phyloP scores from a whole-genome alignment of 179 eudicot species.

The Beta lomatogona region DNA sequence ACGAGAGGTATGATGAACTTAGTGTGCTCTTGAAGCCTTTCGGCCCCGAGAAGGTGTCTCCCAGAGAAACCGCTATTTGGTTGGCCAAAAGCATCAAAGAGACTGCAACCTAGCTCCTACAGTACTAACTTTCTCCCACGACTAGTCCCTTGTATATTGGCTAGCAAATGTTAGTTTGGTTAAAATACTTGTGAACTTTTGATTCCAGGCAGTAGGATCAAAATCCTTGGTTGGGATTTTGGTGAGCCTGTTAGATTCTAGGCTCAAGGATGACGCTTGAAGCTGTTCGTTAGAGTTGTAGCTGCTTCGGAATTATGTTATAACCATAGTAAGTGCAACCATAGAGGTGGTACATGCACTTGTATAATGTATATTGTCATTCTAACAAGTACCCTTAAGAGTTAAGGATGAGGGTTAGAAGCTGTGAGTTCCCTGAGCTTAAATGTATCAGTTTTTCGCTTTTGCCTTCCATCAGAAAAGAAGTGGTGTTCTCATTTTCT shows the following conservation, averaged over 20 bases:
- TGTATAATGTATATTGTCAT: neutral
- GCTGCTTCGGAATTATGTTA: neutral
- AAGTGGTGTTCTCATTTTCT: neutral
- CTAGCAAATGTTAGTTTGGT: neutral
- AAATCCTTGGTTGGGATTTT: slow-evolving; percentile 12
- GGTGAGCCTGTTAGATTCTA: neutral
- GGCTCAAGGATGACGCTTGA: neutral
- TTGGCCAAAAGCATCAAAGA: slow-evolving; percentile 91
- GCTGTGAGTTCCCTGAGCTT: neutral
- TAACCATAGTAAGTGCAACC: neutral
- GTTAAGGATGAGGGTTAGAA: neutral
- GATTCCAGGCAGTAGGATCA: slow-evolving; percentile 8
- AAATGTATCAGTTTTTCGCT: neutral
- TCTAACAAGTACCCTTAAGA: neutral
- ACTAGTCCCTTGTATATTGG: slow-evolving; percentile 28
- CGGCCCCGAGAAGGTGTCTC: slow-evolving; percentile 93
- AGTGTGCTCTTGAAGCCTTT: slow-evolving; percentile 81
- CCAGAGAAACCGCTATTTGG: slow-evolving; percentile 97
- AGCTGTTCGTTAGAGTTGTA: slow-evolving; percentile 4
- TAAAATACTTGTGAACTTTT: slow-evolving; percentile 9
- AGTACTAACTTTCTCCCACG: slow-evolving; percentile 17
- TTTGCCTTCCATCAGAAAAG: neutral
- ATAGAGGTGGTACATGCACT: neutral
- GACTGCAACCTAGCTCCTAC: slow-evolving; percentile 37
- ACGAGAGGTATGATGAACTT: slow-evolving; percentile 80